Conservation (phyloP, 1,139 yeast genomes). For the Pichia cactophila region DNA sequence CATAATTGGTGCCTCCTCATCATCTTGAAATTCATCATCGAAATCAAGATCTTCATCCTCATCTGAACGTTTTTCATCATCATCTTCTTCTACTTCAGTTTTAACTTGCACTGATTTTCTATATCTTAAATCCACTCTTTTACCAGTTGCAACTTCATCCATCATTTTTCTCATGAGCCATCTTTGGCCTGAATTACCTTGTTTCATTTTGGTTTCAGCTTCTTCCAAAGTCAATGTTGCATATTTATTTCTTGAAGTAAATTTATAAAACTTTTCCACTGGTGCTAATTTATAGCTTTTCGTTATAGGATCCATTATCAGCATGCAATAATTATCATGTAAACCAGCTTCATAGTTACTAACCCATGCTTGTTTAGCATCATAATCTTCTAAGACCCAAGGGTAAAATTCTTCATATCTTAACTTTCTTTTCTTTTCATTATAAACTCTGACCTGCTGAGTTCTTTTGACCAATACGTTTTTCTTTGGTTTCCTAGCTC, state of each 20-base stretch:
- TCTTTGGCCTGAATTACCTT: constrained; percentile 74
- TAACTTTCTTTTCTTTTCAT: constrained; percentile 72
- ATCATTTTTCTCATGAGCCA: constrained; percentile 95
- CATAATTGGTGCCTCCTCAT: constrained; percentile 96
- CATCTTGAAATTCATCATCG: constrained; percentile 97
- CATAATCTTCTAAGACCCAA: constrained; percentile 96
- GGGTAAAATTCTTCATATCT: constrained; percentile 95
- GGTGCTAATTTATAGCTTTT: constrained; percentile 78
- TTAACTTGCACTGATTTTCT: constrained; percentile 36
- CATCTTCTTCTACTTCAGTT: constrained; percentile 35
- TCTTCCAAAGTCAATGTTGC: constrained; percentile 93
- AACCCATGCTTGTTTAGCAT: constrained; percentile 88
- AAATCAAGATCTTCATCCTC: constrained; percentile 82
- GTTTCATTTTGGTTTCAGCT: constrained; percentile 87
- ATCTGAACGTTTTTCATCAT: constrained; percentile 59
- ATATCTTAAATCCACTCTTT: constrained; percentile 41
- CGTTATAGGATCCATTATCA: constrained; percentile 81
- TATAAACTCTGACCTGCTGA: constrained; percentile 70
- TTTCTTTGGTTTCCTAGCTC: constrained; percentile 61
- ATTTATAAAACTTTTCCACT: constrained; percentile 85
- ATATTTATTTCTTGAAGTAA: constrained; percentile 88
- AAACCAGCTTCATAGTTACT: constrained; percentile 91
- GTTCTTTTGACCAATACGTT: constrained; percentile 72
- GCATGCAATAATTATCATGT: constrained; percentile 75
- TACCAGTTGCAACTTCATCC: constrained; percentile 40